These are phyloP conservation scores for Coccomyxa sp. DNA, from an alignment of 139 green algal genomes.

Conservation along the genomic window DNA sequence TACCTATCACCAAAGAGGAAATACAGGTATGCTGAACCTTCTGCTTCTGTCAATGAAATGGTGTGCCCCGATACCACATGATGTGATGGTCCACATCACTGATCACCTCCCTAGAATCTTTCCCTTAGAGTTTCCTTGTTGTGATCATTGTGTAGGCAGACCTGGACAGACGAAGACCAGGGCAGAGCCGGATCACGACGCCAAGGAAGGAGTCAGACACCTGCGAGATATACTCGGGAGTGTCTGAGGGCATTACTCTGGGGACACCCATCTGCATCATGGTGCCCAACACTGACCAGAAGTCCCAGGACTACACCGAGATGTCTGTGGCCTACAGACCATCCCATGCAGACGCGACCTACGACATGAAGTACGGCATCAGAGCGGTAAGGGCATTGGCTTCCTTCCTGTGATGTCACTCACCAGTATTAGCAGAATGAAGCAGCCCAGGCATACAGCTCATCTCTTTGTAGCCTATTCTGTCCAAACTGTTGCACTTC, in stretches of 20 bases:
- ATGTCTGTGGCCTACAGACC: constrained; percentile 49
- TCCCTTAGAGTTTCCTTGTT: too few species aligned
- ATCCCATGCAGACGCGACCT: constrained; percentile 96
- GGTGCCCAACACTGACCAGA: constrained; percentile 96
- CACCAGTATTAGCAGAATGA: too few species aligned
- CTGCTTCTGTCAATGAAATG: constrained; percentile 71
- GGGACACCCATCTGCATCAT: constrained; percentile 92
- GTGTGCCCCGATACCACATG: too few species aligned
- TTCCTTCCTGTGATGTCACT: neutral
- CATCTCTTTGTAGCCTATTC: too few species aligned
- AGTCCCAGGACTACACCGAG: constrained; percentile 40
- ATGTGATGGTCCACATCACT: too few species aligned
- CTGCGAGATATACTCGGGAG: constrained; percentile 87
- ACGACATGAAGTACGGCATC: constrained; percentile 99
- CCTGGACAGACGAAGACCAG: constrained; percentile 82
- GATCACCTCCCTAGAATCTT: too few species aligned
- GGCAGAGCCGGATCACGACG: constrained; percentile 96
- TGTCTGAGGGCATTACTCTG: constrained; percentile 46
- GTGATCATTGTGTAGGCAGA: constrained; percentile 43
- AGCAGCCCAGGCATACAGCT: too few species aligned
- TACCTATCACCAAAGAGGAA: constrained; percentile 78
- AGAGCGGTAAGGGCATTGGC: constrained; percentile 42
- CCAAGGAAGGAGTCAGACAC: constrained; percentile 93
- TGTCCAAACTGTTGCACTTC: too few species aligned
- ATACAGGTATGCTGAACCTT: constrained; percentile 74